Conservation (phyloP, 331 rosid genomes). For the Quercus tomentella region DNA sequence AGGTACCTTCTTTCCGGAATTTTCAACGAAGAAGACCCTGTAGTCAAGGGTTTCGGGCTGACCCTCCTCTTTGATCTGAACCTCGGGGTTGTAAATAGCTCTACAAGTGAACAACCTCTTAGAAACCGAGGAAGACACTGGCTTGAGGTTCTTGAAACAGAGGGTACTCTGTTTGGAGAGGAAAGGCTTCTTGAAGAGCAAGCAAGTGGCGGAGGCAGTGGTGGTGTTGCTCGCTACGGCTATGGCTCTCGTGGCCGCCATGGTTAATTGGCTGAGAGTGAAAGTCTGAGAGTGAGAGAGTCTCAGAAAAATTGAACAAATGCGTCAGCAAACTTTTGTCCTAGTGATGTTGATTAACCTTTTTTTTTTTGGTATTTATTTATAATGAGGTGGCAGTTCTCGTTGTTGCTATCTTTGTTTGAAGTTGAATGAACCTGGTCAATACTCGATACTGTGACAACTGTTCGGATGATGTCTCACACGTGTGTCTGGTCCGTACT, state of each 20-base stretch:
- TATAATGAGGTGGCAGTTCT: background rate
- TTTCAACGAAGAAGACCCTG: slow-evolving; percentile 68
- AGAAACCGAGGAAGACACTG: slow-evolving; percentile 18
- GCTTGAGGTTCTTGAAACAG: slow-evolving; percentile 33
- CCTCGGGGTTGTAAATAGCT: slow-evolving; percentile 81
- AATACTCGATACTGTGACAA: background rate
- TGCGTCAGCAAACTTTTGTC: background rate
- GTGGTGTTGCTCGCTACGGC: slow-evolving; percentile 53
- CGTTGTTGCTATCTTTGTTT: too few relatives aligned
- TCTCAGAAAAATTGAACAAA: background rate
- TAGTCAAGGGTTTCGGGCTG: slow-evolving; percentile 85
- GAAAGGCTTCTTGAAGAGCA: slow-evolving; percentile 39
- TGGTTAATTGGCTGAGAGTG: slow-evolving; percentile 4
- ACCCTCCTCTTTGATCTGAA: slow-evolving; percentile 73
- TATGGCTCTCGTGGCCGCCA: slow-evolving; percentile 93
- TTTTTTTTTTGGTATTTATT: background rate
- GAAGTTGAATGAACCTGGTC: background rate
- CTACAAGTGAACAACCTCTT: slow-evolving; percentile 56
- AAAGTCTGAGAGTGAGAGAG: background rate
- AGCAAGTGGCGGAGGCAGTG: slow-evolving; percentile 35
- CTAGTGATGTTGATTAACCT: background rate
- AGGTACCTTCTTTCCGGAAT: slow-evolving; percentile 75
- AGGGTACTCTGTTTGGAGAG: slow-evolving; percentile 24
- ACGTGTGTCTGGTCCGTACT: too few relatives aligned
- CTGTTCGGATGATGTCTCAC: too few relatives aligned